These are phyloP conservation scores for Mycosphaerella sp. DNA, from an alignment of 2,329 filamentous ascomycete genomes.

Conservation along the genomic window DNA sequence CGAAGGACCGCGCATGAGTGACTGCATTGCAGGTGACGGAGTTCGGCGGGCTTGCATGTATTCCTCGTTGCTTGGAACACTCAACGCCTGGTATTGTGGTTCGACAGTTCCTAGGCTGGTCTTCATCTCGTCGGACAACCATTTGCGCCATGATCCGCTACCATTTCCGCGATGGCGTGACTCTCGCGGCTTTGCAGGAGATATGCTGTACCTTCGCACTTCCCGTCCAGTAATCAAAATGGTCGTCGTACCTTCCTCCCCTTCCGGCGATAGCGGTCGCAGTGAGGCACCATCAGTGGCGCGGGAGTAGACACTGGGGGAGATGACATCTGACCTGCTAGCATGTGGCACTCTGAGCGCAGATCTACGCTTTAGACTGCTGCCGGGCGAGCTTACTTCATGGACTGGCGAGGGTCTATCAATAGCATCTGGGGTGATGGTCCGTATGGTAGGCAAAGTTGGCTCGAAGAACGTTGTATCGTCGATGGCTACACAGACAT, in stretches of 20 bases:
- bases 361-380: slow-evolving; percentile 20
- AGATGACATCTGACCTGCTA: slow-evolving; percentile 21
- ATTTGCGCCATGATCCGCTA: slow-evolving; percentile 44
- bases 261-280: slow-evolving; percentile 27
- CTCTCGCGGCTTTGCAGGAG: slow-evolving; percentile 22
- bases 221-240: slow-evolving; percentile 42
- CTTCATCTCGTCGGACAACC: slow-evolving; percentile 43
- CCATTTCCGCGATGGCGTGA: slow-evolving; percentile 19
- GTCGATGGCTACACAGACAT: neutral
- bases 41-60: slow-evolving; percentile 6
- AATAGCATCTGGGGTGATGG: slow-evolving; percentile 26
- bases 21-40: slow-evolving; percentile 8
- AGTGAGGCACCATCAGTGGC: slow-evolving; percentile 38
- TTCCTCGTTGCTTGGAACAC: slow-evolving; percentile 4
- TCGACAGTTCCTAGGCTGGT: slow-evolving; percentile 21
- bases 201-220: slow-evolving; percentile 40
- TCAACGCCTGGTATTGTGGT: slow-evolving; percentile 3
- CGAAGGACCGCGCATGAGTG: slow-evolving; percentile 13
- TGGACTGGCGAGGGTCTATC: slow-evolving; percentile 14
- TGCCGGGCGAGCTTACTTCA: slow-evolving; percentile 11
- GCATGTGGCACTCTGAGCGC: slow-evolving; percentile 19
- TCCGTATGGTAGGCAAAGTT: slow-evolving; percentile 22
- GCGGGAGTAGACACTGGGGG: slow-evolving; percentile 45
- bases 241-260: slow-evolving; percentile 33
- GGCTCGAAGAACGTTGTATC: slow-evolving; percentile 7